Conservation (phyloP, 2,329 filamentous ascomycete genomes). For the Akanthomyces dipterigenus region DNA sequence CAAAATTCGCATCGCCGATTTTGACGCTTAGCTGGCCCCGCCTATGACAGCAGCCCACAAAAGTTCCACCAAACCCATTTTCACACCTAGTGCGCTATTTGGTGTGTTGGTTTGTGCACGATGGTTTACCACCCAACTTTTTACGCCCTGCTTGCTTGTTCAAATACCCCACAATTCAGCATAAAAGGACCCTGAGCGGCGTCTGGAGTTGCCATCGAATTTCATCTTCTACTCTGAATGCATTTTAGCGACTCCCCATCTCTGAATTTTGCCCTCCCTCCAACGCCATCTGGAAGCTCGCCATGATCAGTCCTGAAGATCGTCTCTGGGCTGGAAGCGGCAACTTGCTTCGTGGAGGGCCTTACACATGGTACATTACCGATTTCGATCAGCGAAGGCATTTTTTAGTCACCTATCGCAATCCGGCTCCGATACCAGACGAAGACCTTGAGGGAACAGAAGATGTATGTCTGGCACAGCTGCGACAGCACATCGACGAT, state of each 20-base stretch:
- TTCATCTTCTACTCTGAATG: slow-evolving; percentile 1
- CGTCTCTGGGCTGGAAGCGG: slow-evolving; percentile 8
- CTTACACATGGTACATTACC: slow-evolving; percentile 9
- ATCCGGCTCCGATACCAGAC: not conserved
- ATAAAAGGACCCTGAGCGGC: not conserved
- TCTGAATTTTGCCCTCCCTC: not conserved
- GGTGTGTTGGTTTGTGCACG: no score
- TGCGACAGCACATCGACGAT: slow-evolving; percentile 6
- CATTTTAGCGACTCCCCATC: not conserved
- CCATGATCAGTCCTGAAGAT: slow-evolving; percentile 8
- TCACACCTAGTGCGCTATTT: no score
- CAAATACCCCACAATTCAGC: not conserved
- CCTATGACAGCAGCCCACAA: no score
- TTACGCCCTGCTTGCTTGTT: not conserved
- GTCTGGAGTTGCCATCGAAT: not conserved
- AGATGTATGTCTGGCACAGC: slow-evolving; percentile 4
- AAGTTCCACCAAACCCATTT: no score
- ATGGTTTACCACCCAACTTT: no score
- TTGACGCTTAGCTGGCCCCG: no score
- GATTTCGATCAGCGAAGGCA: slow-evolving; percentile 11
- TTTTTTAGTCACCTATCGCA: slow-evolving; percentile 9
- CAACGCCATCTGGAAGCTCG: not conserved
- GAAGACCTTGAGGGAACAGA: slow-evolving; percentile 9
- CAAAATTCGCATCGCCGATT: no score
- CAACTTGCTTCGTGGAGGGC: slow-evolving; percentile 5